Conservation (phyloP, 192 early-diverging fungal genomes). For the Dissophora ornata region DNA sequence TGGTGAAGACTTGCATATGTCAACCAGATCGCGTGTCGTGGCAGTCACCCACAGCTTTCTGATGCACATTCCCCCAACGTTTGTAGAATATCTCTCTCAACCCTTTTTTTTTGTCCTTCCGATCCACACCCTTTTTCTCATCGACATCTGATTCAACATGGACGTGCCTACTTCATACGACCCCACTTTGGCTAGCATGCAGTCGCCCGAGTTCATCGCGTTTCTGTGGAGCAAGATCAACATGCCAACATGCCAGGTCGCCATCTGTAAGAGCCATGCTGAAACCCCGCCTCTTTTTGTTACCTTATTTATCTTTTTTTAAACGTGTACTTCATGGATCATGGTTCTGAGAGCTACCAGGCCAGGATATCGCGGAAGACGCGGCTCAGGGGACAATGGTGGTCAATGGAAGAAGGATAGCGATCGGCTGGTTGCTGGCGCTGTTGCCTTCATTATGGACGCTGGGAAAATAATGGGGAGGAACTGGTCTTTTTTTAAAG, state of each 20-base stretch:
- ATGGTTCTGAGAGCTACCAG: too few species aligned
- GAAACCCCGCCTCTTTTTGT: background rate
- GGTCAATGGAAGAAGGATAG: too few species aligned
- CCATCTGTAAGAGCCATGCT: constrained; percentile 36
- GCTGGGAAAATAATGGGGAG: too few species aligned
- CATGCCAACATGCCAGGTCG: constrained; percentile 33
- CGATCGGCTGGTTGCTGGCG: too few species aligned
- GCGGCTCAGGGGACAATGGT: too few species aligned
- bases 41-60: too few species aligned
- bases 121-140: background rate
- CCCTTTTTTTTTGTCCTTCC: background rate
- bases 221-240: constrained; percentile 49
- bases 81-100: background rate
- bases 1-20: too few species aligned
- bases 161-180: constrained; percentile 34
- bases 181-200: constrained; percentile 15
- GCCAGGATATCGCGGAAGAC: background rate
- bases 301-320: too few species aligned
- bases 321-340: too few species aligned
- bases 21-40: too few species aligned
- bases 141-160: constrained; percentile 8
- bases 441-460: too few species aligned
- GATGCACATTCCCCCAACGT: constrained; percentile 2
- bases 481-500: too few species aligned
- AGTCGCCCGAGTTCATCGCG: constrained; percentile 39